Percentiles rank a stretch among this genome's conserved stretches.
These are phyloP conservation scores for Monosporascus sp. DNA, from an alignment of 2,329 filamentous ascomycete genomes.

Conservation along the genomic window DNA sequence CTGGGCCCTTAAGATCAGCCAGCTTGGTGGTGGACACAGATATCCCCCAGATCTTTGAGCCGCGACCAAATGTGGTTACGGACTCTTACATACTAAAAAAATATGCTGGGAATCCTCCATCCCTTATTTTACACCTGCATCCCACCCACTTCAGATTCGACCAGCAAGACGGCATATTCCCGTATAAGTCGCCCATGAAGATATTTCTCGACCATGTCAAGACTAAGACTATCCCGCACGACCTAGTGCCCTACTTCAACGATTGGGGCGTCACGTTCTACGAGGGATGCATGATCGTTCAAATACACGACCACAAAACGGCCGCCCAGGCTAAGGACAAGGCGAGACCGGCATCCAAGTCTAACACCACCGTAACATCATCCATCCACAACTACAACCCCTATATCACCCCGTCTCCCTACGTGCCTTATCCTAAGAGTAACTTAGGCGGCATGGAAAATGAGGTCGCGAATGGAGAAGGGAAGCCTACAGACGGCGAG, in stretches of 20 bases:
- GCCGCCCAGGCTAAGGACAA: conserved; percentile 55
- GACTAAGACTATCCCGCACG: conserved; percentile 76
- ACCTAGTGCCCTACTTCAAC: conserved; percentile 75
- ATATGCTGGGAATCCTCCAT: conserved; percentile 69
- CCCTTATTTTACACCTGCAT: conserved; percentile 80
- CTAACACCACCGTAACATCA: conserved; percentile 61
- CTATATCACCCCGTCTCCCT: conserved; percentile 84
- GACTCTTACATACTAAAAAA: conserved; percentile 78
- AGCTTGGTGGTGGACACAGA: conserved; percentile 40
- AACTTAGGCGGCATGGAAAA: conserved; percentile 22
- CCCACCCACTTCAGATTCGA: conserved; percentile 87
- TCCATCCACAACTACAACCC: conserved; percentile 91
- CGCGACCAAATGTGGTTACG: conserved; percentile 57
- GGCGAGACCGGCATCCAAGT: conserved; percentile 46
- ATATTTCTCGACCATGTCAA: conserved; percentile 72
- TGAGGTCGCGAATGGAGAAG: conserved; percentile 23
- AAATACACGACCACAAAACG: conserved; percentile 83
- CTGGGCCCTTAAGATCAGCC: conserved; percentile 39
- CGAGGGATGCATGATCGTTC: conserved; percentile 90
- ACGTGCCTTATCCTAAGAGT: conserved; percentile 66
- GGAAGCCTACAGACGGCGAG: conserved; percentile 34
- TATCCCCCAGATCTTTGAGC: conserved; percentile 33
- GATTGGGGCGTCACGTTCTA: conserved; percentile 74
- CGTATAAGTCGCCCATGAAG: conserved; percentile 88
- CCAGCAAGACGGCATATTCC: conserved; percentile 85